phyloP scores from a whole-genome alignment of 768 basidiomycete genomes.

The Boletus rubescentipes region DNA sequence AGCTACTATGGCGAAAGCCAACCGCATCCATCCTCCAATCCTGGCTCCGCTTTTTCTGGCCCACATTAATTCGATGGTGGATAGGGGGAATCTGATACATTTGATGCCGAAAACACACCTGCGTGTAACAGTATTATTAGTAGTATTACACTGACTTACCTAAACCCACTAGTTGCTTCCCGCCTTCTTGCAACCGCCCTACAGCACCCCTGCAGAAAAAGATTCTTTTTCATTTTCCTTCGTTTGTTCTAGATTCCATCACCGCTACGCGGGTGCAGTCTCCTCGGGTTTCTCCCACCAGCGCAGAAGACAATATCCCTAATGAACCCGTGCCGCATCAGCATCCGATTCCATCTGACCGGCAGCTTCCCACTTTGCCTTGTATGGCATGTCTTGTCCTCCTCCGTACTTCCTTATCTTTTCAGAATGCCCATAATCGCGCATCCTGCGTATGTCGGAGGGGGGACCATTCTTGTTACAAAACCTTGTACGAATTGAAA shows the following conservation, averaged over 20 bases:
- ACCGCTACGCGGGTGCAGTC: slow-evolving; percentile 23
- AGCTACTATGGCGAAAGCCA: slow-evolving; percentile 32
- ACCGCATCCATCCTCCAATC: slow-evolving; percentile 25
- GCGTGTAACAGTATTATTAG: slow-evolving; percentile 36
- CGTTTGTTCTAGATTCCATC: slow-evolving; percentile 22
- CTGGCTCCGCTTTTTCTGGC: slow-evolving; percentile 30
- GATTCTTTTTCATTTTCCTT: slow-evolving; percentile 19
- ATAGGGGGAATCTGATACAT: slow-evolving; percentile 22
- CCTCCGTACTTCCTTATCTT: slow-evolving; percentile 8
- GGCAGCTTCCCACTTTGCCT: slow-evolving; percentile 12
- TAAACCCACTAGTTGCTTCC: slow-evolving; percentile 30
- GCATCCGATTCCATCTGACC: slow-evolving; percentile 19
- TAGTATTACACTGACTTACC: slow-evolving; percentile 35
- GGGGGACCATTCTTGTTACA: slow-evolving; percentile 17
- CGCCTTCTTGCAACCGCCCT: slow-evolving; percentile 31
- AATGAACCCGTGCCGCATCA: slow-evolving; percentile 24
- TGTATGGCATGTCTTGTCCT: slow-evolving; percentile 10
- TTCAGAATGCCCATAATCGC: slow-evolving; percentile 4
- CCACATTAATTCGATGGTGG: slow-evolving; percentile 25
- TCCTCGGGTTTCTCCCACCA: slow-evolving; percentile 21
- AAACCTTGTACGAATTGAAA: slow-evolving; percentile 21
- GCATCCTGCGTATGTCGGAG: slow-evolving; percentile 8
- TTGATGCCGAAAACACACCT: slow-evolving; percentile 20
- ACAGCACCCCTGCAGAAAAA: slow-evolving; percentile 18
- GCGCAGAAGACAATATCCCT: slow-evolving; percentile 19